A percentile compares a stretch with the other conserved stretches of the same genome.
Evolutionary conservation across 768 basidiomycete genomes (phyloP).

Genomic region (Mrakia gelida): DNA sequence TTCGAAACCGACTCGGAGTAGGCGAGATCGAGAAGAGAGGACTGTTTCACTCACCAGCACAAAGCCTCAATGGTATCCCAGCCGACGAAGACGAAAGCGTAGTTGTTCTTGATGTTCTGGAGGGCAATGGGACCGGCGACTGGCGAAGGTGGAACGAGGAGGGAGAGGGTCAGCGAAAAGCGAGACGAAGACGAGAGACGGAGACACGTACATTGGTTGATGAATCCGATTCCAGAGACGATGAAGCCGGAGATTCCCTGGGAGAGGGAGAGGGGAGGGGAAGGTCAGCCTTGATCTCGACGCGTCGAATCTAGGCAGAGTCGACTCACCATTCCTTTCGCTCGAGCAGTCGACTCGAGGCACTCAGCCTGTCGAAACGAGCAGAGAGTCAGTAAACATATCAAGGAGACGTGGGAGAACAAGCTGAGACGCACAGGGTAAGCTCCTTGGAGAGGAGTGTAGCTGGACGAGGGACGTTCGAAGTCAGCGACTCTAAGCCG

Average conservation of each 20-base stretch:
- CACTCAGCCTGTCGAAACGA: slow-evolving; percentile 47
- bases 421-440: background rate
- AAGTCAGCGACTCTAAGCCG: background rate
- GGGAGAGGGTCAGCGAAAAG: background rate
- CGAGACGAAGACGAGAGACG: slow-evolving; percentile 43
- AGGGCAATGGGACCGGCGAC: background rate
- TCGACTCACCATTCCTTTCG: slow-evolving; percentile 54
- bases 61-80: slow-evolving; percentile 17
- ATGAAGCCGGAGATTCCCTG: slow-evolving; percentile 22
- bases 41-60: background rate
- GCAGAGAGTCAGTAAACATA: background rate
- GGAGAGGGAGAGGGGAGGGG: background rate
- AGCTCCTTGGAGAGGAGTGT: slow-evolving; percentile 59
- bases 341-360: slow-evolving; percentile 57
- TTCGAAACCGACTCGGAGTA: too few species aligned
- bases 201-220: slow-evolving; percentile 43
- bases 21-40: too few species aligned
- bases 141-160: background rate
- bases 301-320: background rate
- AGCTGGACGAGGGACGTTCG: slow-evolving; percentile 33
- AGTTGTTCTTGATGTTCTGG: background rate
- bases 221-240: slow-evolving; percentile 43
- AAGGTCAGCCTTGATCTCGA: background rate
- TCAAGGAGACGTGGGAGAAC: too few species aligned
- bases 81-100: slow-evolving; percentile 3